phyloP scores from a whole-genome alignment of 2,329 filamentous ascomycete species.

The Macrophomina phaseolina region DNA sequence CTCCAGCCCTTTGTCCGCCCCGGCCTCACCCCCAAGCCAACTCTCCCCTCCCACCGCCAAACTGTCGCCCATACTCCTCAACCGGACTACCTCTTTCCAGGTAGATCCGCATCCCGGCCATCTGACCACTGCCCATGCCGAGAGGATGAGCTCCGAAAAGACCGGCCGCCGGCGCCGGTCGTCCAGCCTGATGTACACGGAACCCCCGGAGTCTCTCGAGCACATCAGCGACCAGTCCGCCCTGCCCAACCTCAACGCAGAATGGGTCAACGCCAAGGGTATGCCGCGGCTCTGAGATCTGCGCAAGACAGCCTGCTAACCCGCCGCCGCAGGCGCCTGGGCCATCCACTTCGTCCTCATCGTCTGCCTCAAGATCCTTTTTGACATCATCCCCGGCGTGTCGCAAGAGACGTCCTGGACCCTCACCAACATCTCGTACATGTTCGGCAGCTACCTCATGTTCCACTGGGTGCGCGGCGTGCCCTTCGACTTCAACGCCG shows the following conservation, averaged over 20 bases:
- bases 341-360: constrained; percentile 96
- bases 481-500: constrained; percentile 98
- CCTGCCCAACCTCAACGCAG: constrained; percentile 92
- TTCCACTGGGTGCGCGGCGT: constrained; percentile 98
- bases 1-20: constrained; percentile 19
- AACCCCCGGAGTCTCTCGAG: constrained; percentile 94
- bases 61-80: constrained; percentile 90
- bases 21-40: background rate
- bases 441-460: constrained; percentile 99
- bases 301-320: constrained; percentile 3
- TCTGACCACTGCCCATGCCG: constrained; percentile 35
- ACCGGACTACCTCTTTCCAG: constrained; percentile 80
- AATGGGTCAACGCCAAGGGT: constrained; percentile 99
- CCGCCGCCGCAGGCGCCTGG: constrained; percentile 78
- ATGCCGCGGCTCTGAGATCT: background rate
- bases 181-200: constrained; percentile 98
- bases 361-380: constrained; percentile 89
- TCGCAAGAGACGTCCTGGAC: constrained; percentile 99
- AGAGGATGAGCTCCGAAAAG: constrained; percentile 54
- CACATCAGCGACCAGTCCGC: constrained; percentile 96
- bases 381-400: constrained; percentile 93
- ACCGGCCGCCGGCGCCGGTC: constrained; percentile 85
- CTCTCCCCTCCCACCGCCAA: constrained; percentile 76
- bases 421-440: constrained; percentile 97
- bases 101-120: constrained; percentile 67